Evolutionary conservation across 2,329 filamentous ascomycete species (phyloP).

Genomic region (Escovopsis sp.): DNA sequence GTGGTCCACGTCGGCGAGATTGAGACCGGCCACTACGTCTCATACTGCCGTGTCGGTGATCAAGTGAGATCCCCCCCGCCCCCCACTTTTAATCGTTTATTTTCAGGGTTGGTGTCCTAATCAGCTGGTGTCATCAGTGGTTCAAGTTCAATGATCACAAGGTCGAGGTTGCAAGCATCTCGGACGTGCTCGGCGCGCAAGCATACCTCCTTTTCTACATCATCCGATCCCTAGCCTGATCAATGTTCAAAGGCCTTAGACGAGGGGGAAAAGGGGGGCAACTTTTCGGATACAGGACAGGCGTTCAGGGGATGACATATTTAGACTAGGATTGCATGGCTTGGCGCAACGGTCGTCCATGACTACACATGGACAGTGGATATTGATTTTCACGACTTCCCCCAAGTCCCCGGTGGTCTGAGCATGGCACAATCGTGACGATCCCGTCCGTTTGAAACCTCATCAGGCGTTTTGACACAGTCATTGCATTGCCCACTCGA

Average conservation of each 20-base stretch:
- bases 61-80: conserved; percentile 25
- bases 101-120: conserved; percentile 4
- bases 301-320: not conserved
- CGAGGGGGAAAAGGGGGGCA: too few species aligned
- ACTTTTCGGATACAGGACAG: not conserved
- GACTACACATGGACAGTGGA: not conserved
- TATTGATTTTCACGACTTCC: not conserved
- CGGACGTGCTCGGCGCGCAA: conserved; percentile 72
- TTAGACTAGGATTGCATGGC: not conserved
- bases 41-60: conserved; percentile 71
- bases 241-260: not conserved
- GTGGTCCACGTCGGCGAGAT: conserved; percentile 90
- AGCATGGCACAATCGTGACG: too few species aligned
- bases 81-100: not conserved
- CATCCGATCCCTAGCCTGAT: conserved; percentile 39
- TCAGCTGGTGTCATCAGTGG: conserved; percentile 43
- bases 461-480: too few species aligned
- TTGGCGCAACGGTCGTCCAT: not conserved
- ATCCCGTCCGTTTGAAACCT: too few species aligned
- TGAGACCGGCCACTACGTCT: conserved; percentile 82
- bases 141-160: conserved; percentile 93
- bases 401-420: too few species aligned
- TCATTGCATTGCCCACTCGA: conserved; percentile 2
- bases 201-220: conserved; percentile 88
- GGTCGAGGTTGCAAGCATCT: conserved; percentile 69